Evolutionary conservation across 805 yeast genomes (phyloP).

Genomic region (Clavispora asparagi): DNA sequence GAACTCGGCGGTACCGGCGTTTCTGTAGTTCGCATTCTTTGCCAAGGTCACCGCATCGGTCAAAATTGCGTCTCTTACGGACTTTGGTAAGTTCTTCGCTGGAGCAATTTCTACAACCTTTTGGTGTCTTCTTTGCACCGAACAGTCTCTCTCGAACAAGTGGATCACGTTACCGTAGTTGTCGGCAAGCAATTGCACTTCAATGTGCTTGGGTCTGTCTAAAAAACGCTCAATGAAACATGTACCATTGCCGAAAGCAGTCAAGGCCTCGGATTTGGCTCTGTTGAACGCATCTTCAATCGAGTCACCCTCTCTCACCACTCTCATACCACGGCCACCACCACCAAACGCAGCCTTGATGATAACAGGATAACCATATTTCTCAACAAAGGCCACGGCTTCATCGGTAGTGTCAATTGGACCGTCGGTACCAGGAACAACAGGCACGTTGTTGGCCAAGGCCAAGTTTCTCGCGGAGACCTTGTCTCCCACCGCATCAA

Average conservation of each 20-base stretch:
- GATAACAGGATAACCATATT: constrained; percentile 93
- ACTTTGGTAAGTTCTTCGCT: constrained; percentile 79
- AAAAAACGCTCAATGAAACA: constrained; percentile 95
- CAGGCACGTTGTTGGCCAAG: constrained; percentile 74
- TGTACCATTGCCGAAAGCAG: constrained; percentile 98
- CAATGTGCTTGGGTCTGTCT: constrained; percentile 95
- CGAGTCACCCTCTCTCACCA: constrained; percentile 93
- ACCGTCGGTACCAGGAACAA: constrained; percentile 97
- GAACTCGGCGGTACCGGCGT: constrained; percentile 98
- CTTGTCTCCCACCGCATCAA: constrained; percentile 95
- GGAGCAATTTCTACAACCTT: constrained; percentile 99
- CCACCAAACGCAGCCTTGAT: constrained; percentile 99
- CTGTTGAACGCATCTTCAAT: constrained; percentile 87
- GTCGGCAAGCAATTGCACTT: constrained; percentile 94
- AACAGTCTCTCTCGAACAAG: constrained; percentile 95
- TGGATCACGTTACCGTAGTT: constrained; percentile 92
- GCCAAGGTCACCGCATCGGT: constrained; percentile 95
- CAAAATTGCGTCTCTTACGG: constrained; percentile 86
- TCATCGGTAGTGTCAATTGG: constrained; percentile 80
- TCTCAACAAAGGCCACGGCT: constrained; percentile 70
- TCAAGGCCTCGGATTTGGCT: constrained; percentile 89
- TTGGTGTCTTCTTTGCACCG: constrained; percentile 99
- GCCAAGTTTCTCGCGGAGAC: constrained; percentile 92
- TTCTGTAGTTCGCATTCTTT: constrained; percentile 79
- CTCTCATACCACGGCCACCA: constrained; percentile 99